These are phyloP conservation scores for Phymatotrichopsis omnivora DNA, from an alignment of 2,329 filamentous ascomycete species.

Conservation along the genomic window DNA sequence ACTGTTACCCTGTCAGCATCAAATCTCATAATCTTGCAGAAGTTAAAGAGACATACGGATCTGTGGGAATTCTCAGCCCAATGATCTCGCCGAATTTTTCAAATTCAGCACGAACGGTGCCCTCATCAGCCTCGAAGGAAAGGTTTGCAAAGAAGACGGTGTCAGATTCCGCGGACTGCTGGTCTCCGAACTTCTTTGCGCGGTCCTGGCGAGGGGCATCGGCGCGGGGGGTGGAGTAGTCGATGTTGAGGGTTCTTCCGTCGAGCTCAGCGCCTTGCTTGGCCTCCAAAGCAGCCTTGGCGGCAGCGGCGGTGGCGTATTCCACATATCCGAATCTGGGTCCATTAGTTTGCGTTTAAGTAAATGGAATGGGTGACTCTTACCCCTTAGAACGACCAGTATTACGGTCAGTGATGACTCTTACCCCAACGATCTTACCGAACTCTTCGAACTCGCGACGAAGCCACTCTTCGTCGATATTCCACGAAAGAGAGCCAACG, in stretches of 20 bases:
- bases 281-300: constrained; percentile 59
- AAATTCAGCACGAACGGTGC: constrained; percentile 65
- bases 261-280: constrained; percentile 68
- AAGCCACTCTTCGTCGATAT: constrained; percentile 73
- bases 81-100: constrained; percentile 58
- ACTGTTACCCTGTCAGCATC: constrained; percentile 38
- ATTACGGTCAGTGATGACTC: constrained; percentile 74
- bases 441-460: constrained; percentile 71
- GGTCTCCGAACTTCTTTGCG: constrained; percentile 63
- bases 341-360: constrained; percentile 30
- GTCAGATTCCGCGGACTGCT: constrained; percentile 66
- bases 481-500: constrained; percentile 84
- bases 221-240: constrained; percentile 61
- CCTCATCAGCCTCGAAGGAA: constrained; percentile 71
- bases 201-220: constrained; percentile 51
- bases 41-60: constrained; percentile 46
- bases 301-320: constrained; percentile 58
- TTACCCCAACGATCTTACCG: constrained; percentile 59
- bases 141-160: constrained; percentile 91
- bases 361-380: constrained; percentile 28
- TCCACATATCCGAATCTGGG: constrained; percentile 78
- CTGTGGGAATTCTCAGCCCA: constrained; percentile 78
- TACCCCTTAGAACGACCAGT: constrained; percentile 73
- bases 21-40: neutral
- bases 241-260: constrained; percentile 64